A percentile compares a stretch with the other conserved stretches of the same genome.
phyloP scores from a whole-genome alignment of 768 basidiomycete genomes.

The Lentinus brumalis region DNA sequence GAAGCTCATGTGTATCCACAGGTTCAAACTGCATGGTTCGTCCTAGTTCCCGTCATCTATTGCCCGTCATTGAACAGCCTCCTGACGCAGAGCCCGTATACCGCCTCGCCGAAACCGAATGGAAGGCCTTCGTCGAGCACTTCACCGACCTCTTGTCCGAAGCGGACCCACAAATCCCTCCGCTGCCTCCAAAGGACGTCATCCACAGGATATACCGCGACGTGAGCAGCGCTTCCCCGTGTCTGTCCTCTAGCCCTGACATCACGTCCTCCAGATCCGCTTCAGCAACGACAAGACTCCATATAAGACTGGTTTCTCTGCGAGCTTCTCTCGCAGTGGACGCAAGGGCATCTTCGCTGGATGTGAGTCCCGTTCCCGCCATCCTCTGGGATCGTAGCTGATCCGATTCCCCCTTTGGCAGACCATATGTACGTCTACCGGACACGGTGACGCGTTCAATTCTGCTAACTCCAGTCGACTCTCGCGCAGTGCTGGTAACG shows the following conservation, averaged over 20 bases:
- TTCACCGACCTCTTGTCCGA: slow-evolving; percentile 69
- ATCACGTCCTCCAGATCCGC: slow-evolving; percentile 54
- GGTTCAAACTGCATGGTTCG: slow-evolving; percentile 17
- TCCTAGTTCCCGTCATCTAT: background rate
- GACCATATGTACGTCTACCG: slow-evolving; percentile 60
- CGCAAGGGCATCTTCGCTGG: slow-evolving; percentile 87
- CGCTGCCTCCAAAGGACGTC: slow-evolving; percentile 87
- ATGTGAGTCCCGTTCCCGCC: slow-evolving; percentile 56
- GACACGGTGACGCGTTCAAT: background rate
- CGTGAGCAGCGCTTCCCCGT: slow-evolving; percentile 41
- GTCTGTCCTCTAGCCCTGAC: background rate
- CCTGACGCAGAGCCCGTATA: slow-evolving; percentile 68
- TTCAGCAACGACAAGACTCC: slow-evolving; percentile 97
- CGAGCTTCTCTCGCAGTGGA: slow-evolving; percentile 86
- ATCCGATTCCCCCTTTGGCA: slow-evolving; percentile 24
- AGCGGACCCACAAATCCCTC: slow-evolving; percentile 83
- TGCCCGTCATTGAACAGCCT: too few species aligned
- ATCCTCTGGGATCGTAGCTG: background rate
- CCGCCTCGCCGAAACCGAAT: slow-evolving; percentile 83
- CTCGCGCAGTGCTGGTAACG: slow-evolving; percentile 23
- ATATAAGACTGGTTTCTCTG: slow-evolving; percentile 83
- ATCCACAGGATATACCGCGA: slow-evolving; percentile 94
- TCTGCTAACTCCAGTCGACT: background rate
- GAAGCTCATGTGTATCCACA: background rate
- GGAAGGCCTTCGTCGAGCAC: slow-evolving; percentile 78